Evolutionary conservation across 2,329 filamentous ascomycete species (phyloP).

Genomic region (Nigrospora oryzae): DNA sequence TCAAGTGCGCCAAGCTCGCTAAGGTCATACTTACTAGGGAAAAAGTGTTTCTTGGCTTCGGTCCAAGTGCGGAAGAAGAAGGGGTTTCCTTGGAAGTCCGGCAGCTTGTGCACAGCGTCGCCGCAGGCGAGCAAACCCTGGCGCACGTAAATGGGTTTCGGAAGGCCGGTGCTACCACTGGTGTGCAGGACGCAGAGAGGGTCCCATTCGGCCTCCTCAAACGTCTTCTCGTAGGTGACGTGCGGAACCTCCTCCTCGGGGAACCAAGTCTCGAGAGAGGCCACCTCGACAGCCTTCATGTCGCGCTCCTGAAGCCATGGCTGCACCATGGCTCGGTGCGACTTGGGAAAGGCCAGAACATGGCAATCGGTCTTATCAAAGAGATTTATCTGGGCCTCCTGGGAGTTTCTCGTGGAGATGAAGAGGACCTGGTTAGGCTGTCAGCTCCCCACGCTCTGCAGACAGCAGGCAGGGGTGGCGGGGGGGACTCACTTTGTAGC

Average conservation of each 20-base stretch:
- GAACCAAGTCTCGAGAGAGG: constrained; percentile 25
- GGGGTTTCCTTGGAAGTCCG: constrained; percentile 6
- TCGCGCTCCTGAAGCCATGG: constrained; percentile 25
- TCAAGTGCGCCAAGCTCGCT: not conserved
- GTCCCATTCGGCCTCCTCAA: constrained; percentile 31
- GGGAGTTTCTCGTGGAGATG: constrained; percentile 35
- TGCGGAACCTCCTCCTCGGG: constrained; percentile 20
- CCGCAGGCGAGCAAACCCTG: constrained; percentile 24
- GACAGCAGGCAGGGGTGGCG: not conserved
- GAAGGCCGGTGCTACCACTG: constrained; percentile 36
- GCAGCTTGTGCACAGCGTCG: constrained; percentile 18
- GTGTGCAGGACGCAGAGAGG: constrained; percentile 34
- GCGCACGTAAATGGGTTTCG: constrained; percentile 32
- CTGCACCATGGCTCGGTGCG: constrained; percentile 20
- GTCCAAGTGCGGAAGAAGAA: not conserved
- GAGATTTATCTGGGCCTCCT: constrained; percentile 34
- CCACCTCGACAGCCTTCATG: constrained; percentile 27
- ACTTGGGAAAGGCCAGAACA: constrained; percentile 23
- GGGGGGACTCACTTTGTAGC: constrained; percentile 22
- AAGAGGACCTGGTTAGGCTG: constrained; percentile 24
- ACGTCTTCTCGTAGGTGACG: constrained; percentile 31
- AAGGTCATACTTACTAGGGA: constrained; percentile 2
- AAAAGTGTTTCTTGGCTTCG: not conserved
- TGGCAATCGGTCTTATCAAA: constrained; percentile 34
- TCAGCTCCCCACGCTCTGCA: not conserved